Base-by-base conservation (phyloP, 2,329 filamentous ascomycete species). In the Cladosporium phlei region DNA sequence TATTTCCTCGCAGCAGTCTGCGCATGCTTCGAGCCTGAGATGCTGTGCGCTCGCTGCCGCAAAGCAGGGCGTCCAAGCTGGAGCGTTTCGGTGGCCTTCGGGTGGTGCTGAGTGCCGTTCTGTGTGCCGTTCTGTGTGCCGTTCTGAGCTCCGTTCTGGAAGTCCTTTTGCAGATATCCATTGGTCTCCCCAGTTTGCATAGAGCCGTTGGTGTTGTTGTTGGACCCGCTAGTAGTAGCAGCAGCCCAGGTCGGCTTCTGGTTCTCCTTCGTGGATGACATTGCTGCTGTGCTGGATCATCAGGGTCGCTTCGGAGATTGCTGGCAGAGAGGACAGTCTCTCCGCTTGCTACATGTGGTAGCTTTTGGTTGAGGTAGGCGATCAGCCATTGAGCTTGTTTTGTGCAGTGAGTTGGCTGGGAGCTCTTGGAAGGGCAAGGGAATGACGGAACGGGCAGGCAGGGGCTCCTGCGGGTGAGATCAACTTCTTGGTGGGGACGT, bases 1-100 rank as follows among this genome's bases (percentile, higher is more conserved):
- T 97, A 97, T 66, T 90, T 93, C 59, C 71, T 78, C 49, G 61
- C 38, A 2, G 35, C 35, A 19, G 29, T 37, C 17, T 40, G 35
- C 5, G 45, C 45, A 20, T 45, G 32, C 29, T 45, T 45, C n/a
- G 42, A 45, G 12, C 30, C 42, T 37, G 42, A 45, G 24, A 45
- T 45, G 17, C 42, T 45, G 21, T 34, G 42, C 8, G 42, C 22
- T 35, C 42, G 42, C 12, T 32, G 16, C n/a, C 42, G 42, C 3
- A 5, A 8, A 5, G 17, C 24, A 4, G 40, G 29, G 20, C 30
- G 30, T 8, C 12, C 20, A 17, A 17, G 17, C 4, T 34, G 30
- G 5, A 28, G 17, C 3, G 14, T 28, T 7, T 35, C 22, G 14
- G 22, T 17, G 7, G n/a, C 11, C 12, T 28, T 22, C 3, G 12